phyloP scores from a whole-genome alignment of 768 basidiomycete species.

The Leccinellum rugosiceps region DNA sequence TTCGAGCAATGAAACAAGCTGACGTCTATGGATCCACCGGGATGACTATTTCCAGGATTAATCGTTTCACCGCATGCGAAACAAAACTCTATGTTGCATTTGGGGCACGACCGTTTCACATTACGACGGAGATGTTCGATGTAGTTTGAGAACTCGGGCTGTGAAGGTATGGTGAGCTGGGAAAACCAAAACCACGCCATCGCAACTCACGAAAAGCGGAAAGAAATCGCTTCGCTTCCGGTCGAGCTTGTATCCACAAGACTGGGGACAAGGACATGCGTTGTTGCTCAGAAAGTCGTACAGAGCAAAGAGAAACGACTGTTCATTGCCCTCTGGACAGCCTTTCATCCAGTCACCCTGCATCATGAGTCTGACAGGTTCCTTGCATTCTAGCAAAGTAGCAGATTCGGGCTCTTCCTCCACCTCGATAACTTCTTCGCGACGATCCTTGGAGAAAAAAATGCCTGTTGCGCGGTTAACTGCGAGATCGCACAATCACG shows the following conservation, averaged over 20 bases:
- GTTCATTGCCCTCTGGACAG: constrained; percentile 91
- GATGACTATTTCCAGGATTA: constrained; percentile 42
- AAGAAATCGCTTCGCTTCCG: constrained; percentile 81
- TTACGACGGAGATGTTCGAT: constrained; percentile 57
- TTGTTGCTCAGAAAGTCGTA: constrained; percentile 71
- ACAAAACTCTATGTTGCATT: constrained; percentile 62
- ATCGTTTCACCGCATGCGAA: constrained; percentile 73
- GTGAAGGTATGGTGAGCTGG: constrained; percentile 11
- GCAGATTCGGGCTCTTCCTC: constrained; percentile 70
- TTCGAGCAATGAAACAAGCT: constrained; percentile 86
- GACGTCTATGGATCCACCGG: constrained; percentile 46
- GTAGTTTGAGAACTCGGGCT: constrained; percentile 76
- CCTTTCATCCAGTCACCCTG: constrained; percentile 98
- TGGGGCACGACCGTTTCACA: constrained; percentile 59
- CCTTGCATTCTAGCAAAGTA: constrained; percentile 40
- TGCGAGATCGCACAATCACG: not conserved
- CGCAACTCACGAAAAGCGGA: constrained; percentile 66
- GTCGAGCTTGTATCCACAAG: constrained; percentile 60
- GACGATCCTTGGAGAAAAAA: constrained; percentile 93
- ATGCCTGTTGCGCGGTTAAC: constrained; percentile 50
- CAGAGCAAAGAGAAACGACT: constrained; percentile 81
- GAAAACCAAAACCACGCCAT: not conserved
- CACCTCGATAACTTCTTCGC: constrained; percentile 89
- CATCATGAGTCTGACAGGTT: constrained; percentile 65
- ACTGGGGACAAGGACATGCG: constrained; percentile 66